Conservation (phyloP, 73 alveolate species). For the Breviolum minutum region DNA sequence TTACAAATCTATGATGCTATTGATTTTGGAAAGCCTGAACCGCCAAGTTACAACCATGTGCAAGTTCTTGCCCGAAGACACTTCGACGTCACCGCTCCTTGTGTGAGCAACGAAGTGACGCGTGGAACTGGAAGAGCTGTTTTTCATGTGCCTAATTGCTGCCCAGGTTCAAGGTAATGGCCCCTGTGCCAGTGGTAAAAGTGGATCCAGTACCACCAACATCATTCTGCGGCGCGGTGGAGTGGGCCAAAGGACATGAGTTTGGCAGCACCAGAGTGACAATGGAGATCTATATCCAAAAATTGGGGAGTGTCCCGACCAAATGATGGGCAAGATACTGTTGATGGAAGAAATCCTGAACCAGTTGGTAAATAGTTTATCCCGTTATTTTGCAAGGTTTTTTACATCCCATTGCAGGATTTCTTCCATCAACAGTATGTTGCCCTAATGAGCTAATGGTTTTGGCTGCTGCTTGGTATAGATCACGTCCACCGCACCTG, state of each 20-base stretch:
- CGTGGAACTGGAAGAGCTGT: not conserved
- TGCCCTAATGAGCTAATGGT: too few species aligned
- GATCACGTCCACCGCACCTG: not conserved
- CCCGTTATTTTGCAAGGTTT: too few species aligned
- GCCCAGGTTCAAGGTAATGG: not conserved
- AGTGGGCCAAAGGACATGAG: not conserved
- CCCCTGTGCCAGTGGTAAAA: constrained; percentile 52
- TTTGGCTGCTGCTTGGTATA: too few species aligned
- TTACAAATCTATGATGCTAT: too few species aligned
- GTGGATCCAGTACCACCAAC: constrained; percentile 48
- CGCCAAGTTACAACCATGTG: constrained; percentile 30
- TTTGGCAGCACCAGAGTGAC: not conserved
- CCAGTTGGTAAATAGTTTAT: too few species aligned
- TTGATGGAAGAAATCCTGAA: too few species aligned
- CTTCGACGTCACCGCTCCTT: constrained; percentile 65
- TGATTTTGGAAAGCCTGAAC: not conserved
- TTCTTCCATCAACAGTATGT: too few species aligned
- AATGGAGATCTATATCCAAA: too few species aligned
- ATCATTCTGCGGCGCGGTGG: not conserved
- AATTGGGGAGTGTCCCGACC: too few species aligned
- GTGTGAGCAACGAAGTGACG: not conserved
- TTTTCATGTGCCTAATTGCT: not conserved
- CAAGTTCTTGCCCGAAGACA: constrained; percentile 53
- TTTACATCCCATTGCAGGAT: too few species aligned
- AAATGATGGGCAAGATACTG: too few species aligned